A percentile compares a stretch with the other conserved stretches of the same genome.
These are phyloP conservation scores for Periconia sp. DNA, from an alignment of 2,329 filamentous ascomycete species.

Conservation along the genomic window DNA sequence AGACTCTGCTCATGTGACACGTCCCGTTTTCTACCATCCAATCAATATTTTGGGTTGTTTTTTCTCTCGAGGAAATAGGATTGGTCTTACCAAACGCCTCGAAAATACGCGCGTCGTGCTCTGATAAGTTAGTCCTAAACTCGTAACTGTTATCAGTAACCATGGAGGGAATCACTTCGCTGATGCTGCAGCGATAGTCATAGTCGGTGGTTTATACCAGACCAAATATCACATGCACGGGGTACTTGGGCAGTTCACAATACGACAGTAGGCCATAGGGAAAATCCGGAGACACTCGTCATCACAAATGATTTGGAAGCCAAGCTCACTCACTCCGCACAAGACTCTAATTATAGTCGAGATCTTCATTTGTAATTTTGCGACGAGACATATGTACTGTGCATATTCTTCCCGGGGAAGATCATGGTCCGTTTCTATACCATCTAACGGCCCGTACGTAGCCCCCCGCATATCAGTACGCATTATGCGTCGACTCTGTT, in stretches of 20 bases:
- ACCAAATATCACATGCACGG: background rate
- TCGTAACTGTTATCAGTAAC: too few relatives aligned
- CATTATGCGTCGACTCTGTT: background rate
- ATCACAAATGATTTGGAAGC: background rate
- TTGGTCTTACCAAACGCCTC: too few relatives aligned
- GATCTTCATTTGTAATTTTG: constrained; percentile 2
- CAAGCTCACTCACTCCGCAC: background rate
- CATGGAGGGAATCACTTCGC: too few relatives aligned
- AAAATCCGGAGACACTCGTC: background rate
- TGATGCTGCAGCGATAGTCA: background rate
- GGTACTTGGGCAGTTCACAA: background rate
- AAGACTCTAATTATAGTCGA: background rate
- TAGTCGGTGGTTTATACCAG: background rate
- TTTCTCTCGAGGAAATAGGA: too few relatives aligned
- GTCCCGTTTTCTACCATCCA: too few relatives aligned
- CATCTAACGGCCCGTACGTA: background rate
- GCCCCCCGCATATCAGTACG: background rate
- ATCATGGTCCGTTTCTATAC: background rate
- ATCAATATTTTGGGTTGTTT: too few relatives aligned
- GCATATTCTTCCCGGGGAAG: background rate
- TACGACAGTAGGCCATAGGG: background rate
- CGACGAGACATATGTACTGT: background rate
- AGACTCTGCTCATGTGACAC: too few relatives aligned
- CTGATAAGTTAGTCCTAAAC: too few relatives aligned
- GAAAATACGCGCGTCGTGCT: too few relatives aligned